Evolutionary conservation across 768 basidiomycete genomes (phyloP).

Genomic region (Amylocystis lapponica): DNA sequence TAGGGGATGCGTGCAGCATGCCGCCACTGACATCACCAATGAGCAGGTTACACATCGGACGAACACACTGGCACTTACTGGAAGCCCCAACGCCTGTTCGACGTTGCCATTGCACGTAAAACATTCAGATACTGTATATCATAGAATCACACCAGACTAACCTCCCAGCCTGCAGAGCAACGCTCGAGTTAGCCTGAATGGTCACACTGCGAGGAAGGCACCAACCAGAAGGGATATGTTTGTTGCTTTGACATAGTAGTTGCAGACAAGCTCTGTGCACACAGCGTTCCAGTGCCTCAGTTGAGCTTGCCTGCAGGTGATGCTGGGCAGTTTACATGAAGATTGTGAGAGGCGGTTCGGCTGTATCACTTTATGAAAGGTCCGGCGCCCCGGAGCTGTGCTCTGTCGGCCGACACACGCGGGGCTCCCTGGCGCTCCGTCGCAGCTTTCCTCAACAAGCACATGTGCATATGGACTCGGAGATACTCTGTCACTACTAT

Average conservation of each 20-base stretch:
- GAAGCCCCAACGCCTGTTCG: slow-evolving; percentile 34
- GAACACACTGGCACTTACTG: slow-evolving; percentile 18
- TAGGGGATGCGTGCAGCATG: slow-evolving; percentile 75
- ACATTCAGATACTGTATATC: not conserved
- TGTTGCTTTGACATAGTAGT: slow-evolving; percentile 12
- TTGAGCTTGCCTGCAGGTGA: too few relatives aligned
- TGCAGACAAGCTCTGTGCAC: too few relatives aligned
- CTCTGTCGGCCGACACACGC: too few relatives aligned
- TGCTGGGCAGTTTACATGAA: too few relatives aligned
- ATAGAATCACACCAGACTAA: slow-evolving; percentile 15
- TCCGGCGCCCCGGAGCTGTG: too few relatives aligned
- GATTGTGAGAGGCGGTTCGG: too few relatives aligned
- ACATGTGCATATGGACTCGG: too few relatives aligned
- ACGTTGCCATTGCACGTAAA: not conserved
- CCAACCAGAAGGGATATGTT: slow-evolving; percentile 27
- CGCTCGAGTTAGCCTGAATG: not conserved
- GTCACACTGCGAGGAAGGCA: not conserved
- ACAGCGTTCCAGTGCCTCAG: too few relatives aligned
- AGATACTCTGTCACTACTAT: too few relatives aligned
- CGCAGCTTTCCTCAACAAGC: too few relatives aligned
- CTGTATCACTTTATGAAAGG: too few relatives aligned
- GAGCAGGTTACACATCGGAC: not conserved
- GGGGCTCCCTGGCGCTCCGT: too few relatives aligned
- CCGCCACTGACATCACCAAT: slow-evolving; percentile 52
- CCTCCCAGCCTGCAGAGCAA: slow-evolving; percentile 27